Percentiles rank a stretch among this genome's conserved stretches.
Evolutionary conservation across 192 early-diverging fungal species (phyloP).

Genomic region (Backusella tarrabulga): DNA sequence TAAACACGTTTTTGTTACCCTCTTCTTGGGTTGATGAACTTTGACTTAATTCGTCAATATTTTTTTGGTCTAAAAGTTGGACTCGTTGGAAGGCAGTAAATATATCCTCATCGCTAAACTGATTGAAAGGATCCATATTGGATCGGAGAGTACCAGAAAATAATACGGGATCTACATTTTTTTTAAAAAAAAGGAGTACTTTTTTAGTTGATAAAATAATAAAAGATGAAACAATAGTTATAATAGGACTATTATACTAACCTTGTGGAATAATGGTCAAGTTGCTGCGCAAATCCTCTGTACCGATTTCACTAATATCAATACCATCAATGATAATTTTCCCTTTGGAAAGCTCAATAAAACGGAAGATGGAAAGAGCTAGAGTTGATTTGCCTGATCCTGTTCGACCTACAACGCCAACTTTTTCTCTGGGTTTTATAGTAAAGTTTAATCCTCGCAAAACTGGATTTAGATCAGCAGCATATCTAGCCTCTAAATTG

Average conservation of each 20-base stretch:
- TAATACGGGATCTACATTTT: conserved; percentile 38
- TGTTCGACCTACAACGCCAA: conserved; percentile 90
- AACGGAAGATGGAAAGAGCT: conserved; percentile 74
- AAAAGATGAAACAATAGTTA: conserved; percentile 18
- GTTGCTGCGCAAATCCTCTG: conserved; percentile 71
- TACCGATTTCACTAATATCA: conserved; percentile 69
- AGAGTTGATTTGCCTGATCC: conserved; percentile 86
- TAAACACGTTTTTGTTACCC: conserved; percentile 12
- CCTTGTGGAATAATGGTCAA: conserved; percentile 85
- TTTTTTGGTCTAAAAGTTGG: conserved; percentile 34
- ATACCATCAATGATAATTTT: conserved; percentile 76
- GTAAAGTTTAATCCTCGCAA: conserved; percentile 70
- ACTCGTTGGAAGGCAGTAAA: conserved; percentile 78
- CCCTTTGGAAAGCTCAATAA: conserved; percentile 72
- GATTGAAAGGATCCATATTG: conserved; percentile 87
- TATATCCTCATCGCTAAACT: conserved; percentile 74
- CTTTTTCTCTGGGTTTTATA: conserved; percentile 68
- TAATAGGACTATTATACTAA: conserved; percentile 36
- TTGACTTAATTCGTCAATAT: background rate
- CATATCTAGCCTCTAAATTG: conserved; percentile 76
- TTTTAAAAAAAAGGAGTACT: conserved; percentile 7
- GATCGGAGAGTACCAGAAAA: conserved; percentile 60
- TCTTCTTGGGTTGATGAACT: background rate
- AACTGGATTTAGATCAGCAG: conserved; percentile 65
- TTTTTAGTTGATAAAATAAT: background rate